A percentile compares a stretch with the other conserved stretches of the same genome.
Evolutionary conservation across 257 asterid genomes (phyloP).

Genomic region (Henckelia pumila): DNA sequence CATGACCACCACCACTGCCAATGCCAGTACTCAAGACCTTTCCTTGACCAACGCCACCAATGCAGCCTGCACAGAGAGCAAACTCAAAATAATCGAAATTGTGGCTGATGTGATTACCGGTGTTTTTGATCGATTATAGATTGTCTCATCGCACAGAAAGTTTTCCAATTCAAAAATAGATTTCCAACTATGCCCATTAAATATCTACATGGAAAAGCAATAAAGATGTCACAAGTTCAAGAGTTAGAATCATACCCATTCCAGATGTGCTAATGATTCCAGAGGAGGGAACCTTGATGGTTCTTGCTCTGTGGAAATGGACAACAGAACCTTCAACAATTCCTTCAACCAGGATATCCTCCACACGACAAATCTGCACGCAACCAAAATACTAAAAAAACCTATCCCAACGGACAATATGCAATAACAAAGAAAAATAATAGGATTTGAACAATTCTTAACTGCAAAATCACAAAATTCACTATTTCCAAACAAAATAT

Average conservation of each 20-base stretch:
- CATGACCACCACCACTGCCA: conserved; percentile 98
- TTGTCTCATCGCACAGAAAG: conserved; percentile 13
- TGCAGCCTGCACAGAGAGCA: conserved; percentile 69
- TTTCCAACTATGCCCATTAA: background rate
- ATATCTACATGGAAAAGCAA: background rate
- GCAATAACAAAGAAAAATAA: conserved; percentile 14
- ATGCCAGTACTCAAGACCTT: conserved; percentile 54
- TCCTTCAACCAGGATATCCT: conserved; percentile 95
- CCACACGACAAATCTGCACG: conserved; percentile 91
- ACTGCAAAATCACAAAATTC: conserved; percentile 9
- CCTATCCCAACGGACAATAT: conserved; percentile 17
- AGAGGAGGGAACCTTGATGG: conserved; percentile 62
- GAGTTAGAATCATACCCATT: conserved; percentile 61
- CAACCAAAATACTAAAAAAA: conserved; percentile 1
- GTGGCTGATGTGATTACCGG: background rate
- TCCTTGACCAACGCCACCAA: conserved; percentile 89
- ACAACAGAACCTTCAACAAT: conserved; percentile 92
- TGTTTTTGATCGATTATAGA: background rate
- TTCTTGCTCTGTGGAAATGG: conserved; percentile 95
- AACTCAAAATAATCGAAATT: conserved; percentile 16
- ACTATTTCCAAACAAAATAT: conserved; percentile 19
- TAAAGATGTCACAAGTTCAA: background rate
- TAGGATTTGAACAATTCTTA: conserved; percentile 13
- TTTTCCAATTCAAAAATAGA: background rate
- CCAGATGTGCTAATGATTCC: conserved; percentile 93